phyloP scores from a whole-genome alignment of 495 filamentous ascomycete species.

The Astrothelium subdiscretum region DNA sequence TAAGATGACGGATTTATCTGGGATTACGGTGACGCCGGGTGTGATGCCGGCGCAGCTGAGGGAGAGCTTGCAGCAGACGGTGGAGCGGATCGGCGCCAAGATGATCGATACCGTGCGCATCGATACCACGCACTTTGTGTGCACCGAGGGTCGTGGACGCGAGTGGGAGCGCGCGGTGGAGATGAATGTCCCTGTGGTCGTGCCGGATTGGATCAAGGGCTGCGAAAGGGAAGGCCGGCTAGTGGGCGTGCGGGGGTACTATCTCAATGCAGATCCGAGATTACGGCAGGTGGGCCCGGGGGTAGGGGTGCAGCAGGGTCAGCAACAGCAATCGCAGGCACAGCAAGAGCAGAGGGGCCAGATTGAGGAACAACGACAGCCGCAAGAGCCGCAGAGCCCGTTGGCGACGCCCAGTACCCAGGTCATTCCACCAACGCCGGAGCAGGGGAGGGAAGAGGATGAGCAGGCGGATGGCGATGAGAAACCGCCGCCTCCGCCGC shows the following conservation, averaged over 20 bases:
- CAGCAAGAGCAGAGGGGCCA: slow-evolving; percentile 9
- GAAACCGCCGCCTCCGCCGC: not conserved
- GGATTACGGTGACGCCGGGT: slow-evolving; percentile 90
- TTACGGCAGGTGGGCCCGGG: slow-evolving; percentile 44
- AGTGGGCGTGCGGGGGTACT: slow-evolving; percentile 88
- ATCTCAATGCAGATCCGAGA: slow-evolving; percentile 76
- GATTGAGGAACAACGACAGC: slow-evolving; percentile 8
- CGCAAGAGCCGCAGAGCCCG: slow-evolving; percentile 1
- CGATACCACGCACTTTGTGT: slow-evolving; percentile 97
- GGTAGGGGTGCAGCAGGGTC: slow-evolving; percentile 17
- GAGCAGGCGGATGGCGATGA: slow-evolving; percentile 18
- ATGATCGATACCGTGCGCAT: slow-evolving; percentile 84
- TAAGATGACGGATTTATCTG: slow-evolving; percentile 96
- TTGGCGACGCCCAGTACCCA: not conserved
- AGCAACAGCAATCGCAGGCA: slow-evolving; percentile 9
- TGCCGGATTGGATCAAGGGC: slow-evolving; percentile 91
- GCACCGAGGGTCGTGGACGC: slow-evolving; percentile 82
- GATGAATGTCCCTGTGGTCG: slow-evolving; percentile 97
- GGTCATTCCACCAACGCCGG: slow-evolving; percentile 7
- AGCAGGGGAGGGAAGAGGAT: slow-evolving; percentile 5
- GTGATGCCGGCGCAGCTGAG: slow-evolving; percentile 63
- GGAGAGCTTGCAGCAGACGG: slow-evolving; percentile 59
- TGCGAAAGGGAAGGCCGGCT: slow-evolving; percentile 91
- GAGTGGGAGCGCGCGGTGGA: slow-evolving; percentile 93
- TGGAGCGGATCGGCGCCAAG: slow-evolving; percentile 86